Conservation (phyloP, 140 eudicot species). For the Senecio squalidus region DNA sequence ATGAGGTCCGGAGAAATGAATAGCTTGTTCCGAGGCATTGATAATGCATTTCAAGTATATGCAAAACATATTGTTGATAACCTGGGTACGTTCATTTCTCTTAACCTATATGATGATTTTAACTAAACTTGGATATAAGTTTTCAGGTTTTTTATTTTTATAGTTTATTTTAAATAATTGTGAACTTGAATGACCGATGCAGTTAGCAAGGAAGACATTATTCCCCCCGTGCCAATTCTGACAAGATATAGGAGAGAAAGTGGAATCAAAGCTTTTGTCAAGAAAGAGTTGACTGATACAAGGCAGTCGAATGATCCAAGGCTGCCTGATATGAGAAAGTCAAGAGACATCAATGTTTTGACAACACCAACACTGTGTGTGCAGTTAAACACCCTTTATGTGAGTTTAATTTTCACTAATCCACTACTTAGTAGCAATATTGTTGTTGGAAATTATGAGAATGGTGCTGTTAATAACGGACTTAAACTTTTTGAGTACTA, state of each 20-base stretch:
- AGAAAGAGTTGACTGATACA: conserved; percentile 70
- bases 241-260: conserved; percentile 83
- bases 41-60: conserved; percentile 97
- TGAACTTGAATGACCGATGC: conserved; percentile 29
- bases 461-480: background rate
- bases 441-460: conserved; percentile 4
- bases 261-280: conserved; percentile 87
- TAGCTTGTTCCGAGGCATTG: conserved; percentile 90
- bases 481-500: background rate
- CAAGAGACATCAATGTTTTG: conserved; percentile 72
- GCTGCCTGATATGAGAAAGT: conserved; percentile 80
- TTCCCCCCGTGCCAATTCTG: conserved; percentile 89
- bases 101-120: background rate
- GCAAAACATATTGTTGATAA: conserved; percentile 74
- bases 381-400: conserved; percentile 86
- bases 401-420: conserved; percentile 37
- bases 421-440: background rate
- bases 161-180: conserved; percentile 8
- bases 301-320: conserved; percentile 65
- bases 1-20: conserved; percentile 89
- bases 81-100: conserved; percentile 49
- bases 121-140: background rate
- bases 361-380: conserved; percentile 81
- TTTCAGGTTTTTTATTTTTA: background rate
- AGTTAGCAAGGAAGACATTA: conserved; percentile 88